Percentiles rank a stretch among this genome's conserved stretches.
phyloP scores from a whole-genome alignment of 192 early-diverging fungal genomes.

The Lunasporangiospora selenospora region DNA sequence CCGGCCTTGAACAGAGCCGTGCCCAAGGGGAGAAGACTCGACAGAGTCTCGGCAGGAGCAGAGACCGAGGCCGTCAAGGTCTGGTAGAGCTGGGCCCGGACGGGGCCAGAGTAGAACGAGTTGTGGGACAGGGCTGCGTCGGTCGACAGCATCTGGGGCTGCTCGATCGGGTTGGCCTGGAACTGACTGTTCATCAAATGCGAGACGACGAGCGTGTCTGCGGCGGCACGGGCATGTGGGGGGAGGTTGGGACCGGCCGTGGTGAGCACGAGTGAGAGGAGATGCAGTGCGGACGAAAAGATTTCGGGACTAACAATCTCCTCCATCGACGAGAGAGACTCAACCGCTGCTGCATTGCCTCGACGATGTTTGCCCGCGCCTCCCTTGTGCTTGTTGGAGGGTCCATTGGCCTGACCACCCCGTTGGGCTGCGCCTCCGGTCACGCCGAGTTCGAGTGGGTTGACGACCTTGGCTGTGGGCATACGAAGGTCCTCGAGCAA shows the following conservation, averaged over 20 bases:
- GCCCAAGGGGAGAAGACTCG: conserved; percentile 34
- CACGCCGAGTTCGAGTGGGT: conserved; percentile 33
- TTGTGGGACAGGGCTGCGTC: too few relatives aligned
- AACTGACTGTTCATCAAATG: conserved; percentile 43
- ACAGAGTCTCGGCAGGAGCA: conserved; percentile 39
- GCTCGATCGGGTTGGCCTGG: conserved; percentile 40
- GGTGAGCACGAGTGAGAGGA: conserved; percentile 26
- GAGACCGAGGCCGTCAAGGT: conserved; percentile 28
- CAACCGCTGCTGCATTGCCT: conserved; percentile 6
- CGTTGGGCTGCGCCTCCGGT: conserved; percentile 20
- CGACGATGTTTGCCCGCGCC: conserved; percentile 46
- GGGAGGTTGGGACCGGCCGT: conserved; percentile 34
- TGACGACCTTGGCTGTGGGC: conserved; percentile 23
- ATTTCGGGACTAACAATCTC: conserved; percentile 33
- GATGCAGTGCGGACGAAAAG: conserved; percentile 23
- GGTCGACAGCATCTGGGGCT: too few relatives aligned
- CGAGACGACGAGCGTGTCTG: conserved; percentile 35
- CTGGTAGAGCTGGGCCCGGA: conserved; percentile 37
- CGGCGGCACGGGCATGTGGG: conserved; percentile 34
- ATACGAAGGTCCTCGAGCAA: conserved; percentile 52
- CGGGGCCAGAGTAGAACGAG: conserved; percentile 21
- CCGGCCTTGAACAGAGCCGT: conserved; percentile 42
- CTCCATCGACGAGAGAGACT: conserved; percentile 14
- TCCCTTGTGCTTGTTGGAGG: conserved; percentile 42
- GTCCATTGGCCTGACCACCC: conserved; percentile 40